Evolutionary conservation across 768 basidiomycete genomes (phyloP).

Genomic region (Kwoniella botswanensis): DNA sequence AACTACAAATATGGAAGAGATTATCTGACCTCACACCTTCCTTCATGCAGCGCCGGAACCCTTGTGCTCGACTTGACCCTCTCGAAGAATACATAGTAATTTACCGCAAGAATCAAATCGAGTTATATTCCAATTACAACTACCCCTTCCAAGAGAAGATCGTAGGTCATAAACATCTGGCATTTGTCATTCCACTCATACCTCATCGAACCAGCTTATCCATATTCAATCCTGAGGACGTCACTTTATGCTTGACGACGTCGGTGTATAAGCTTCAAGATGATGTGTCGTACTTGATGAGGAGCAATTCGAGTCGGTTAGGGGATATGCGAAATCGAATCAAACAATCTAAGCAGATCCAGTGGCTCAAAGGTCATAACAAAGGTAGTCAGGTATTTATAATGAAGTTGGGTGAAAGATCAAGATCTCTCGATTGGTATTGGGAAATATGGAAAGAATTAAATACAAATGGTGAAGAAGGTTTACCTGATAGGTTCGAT

Average conservation of each 20-base stretch:
- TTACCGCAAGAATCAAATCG: slow-evolving; percentile 77
- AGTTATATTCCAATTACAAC: slow-evolving; percentile 76
- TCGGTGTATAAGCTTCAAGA: slow-evolving; percentile 35
- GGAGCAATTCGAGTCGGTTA: slow-evolving; percentile 37
- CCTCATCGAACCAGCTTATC: slow-evolving; percentile 71
- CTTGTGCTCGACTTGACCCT: slow-evolving; percentile 61
- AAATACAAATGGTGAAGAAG: slow-evolving; percentile 62
- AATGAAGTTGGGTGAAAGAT: slow-evolving; percentile 78
- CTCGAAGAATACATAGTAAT: slow-evolving; percentile 85
- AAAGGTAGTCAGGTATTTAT: slow-evolving; percentile 83
- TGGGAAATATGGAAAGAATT: slow-evolving; percentile 84
- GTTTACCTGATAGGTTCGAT: slow-evolving; percentile 72
- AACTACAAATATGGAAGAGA: too few relatives aligned
- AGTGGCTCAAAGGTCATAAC: slow-evolving; percentile 63
- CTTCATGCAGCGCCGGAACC: slow-evolving; percentile 72
- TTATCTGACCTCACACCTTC: slow-evolving; percentile 17
- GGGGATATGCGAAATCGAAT: slow-evolving; percentile 43
- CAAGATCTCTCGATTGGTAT: slow-evolving; percentile 82
- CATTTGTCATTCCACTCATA: slow-evolving; percentile 75
- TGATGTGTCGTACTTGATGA: slow-evolving; percentile 31
- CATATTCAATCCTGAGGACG: slow-evolving; percentile 82
- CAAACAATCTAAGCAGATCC: slow-evolving; percentile 56
- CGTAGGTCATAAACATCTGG: slow-evolving; percentile 74
- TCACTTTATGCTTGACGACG: slow-evolving; percentile 70
- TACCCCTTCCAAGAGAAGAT: slow-evolving; percentile 72